These are phyloP conservation scores for Lagerstroemia fauriei DNA, from an alignment of 441 rosid species.

Conservation along the genomic window DNA sequence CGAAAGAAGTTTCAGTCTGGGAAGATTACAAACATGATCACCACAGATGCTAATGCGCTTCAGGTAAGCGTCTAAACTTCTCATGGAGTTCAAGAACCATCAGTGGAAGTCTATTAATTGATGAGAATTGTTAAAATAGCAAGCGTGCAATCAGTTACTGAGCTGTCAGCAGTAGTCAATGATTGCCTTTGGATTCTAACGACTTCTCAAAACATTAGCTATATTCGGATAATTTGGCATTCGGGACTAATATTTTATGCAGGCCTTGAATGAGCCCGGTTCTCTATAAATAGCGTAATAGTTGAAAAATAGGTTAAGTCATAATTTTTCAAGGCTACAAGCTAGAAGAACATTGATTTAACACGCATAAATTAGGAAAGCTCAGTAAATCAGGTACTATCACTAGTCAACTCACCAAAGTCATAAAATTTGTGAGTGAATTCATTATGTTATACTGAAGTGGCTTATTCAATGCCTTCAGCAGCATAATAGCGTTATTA, in stretches of 20 bases:
- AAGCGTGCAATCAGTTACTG: background rate
- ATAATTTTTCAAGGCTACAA: background rate
- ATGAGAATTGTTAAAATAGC: background rate
- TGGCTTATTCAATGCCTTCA: background rate
- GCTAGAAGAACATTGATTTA: background rate
- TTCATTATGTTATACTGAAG: background rate
- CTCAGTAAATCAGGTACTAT: background rate
- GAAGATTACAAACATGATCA: conserved; percentile 89
- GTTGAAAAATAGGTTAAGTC: background rate
- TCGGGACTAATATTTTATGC: background rate
- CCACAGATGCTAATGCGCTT: conserved; percentile 82
- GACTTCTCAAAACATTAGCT: background rate
- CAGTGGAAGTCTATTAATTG: background rate
- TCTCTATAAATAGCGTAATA: background rate
- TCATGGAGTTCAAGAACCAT: background rate
- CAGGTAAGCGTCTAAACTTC: conserved; percentile 55
- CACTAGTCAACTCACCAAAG: background rate
- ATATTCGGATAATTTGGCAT: background rate
- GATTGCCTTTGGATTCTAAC: background rate
- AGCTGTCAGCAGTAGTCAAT: background rate
- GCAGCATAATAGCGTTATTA: background rate
- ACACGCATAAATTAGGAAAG: background rate
- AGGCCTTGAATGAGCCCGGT: background rate
- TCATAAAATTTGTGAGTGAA: background rate
- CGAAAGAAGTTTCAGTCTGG: conserved; percentile 84